Evolutionary conservation across 2,329 filamentous ascomycete genomes (phyloP), one percentile per base, ranked within the genome.

Genomic region (Phyllosticta capitalensis): DNA sequence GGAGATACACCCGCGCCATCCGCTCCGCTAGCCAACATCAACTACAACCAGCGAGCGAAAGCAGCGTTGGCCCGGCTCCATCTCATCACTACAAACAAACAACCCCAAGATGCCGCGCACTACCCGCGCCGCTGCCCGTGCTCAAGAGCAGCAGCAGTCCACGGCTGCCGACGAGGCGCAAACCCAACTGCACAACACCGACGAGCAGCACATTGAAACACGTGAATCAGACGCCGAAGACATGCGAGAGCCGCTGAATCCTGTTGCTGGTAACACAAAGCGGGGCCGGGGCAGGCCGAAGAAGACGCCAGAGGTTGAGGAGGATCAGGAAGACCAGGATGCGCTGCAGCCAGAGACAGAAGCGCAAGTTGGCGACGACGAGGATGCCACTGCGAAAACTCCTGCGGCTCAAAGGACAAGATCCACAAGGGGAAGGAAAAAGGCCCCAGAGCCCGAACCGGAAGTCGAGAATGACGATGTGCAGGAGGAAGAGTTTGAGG

Each of bases 391-490:
- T 3, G 38, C 52, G 24, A 24, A 52, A 17, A 33, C 38, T 12
- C 53, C 38, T 9, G 52, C 48, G 9, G 45, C 53, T 9, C 52
- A 52, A 24, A 51, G 53, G 20, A 20, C 58, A 6, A 48, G 58
- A 21, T 59, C 58, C 19, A 59, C 58, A 2, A 59, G 58, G 20
- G 48, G 58, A 26, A 55, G 45, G 26, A 59, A 55, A 45, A 52
- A 59, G 24, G 52, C 38, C 3, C 30, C 50, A 3, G 54, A 50
- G 2, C 45, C 50, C 9, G 58, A 60, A 38, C n/a, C 17, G 61
- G 62, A 63, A 14, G 61, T 51, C 4, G 65, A 67, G 19, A 5
- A 52, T 22, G 50, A 52, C 2, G 50, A 52, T 17, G 50, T n/a
- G n/a, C 49, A 26, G 9, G 50, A 22, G 4, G 50, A 52, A n/a